A percentile compares a stretch with the other conserved stretches of the same genome.
phyloP scores from a whole-genome alignment of 345 rosid genomes.

The Arabis hirsuta region DNA sequence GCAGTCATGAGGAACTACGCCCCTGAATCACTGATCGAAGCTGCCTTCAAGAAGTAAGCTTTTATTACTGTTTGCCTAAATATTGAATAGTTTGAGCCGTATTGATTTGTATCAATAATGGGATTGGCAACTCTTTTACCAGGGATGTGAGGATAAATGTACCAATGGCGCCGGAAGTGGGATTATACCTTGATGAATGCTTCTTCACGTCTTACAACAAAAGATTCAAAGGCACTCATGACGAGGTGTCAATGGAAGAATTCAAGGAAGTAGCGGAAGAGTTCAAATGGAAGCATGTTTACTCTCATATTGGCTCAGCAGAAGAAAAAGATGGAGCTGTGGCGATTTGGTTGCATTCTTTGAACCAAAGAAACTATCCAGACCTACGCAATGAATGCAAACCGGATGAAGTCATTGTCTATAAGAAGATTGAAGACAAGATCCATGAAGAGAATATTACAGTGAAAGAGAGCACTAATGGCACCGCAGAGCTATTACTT shows the following conservation, averaged over 20 bases:
- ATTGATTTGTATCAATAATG: neutral
- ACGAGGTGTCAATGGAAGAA: slow-evolving; percentile 79
- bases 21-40: slow-evolving; percentile 63
- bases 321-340: slow-evolving; percentile 86
- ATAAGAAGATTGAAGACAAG: slow-evolving; percentile 39
- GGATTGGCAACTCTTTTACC: neutral
- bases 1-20: slow-evolving; percentile 87
- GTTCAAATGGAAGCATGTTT: slow-evolving; percentile 81
- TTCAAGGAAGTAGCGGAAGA: slow-evolving; percentile 73
- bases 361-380: slow-evolving; percentile 83
- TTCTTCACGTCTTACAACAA: slow-evolving; percentile 76
- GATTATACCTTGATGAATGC: slow-evolving; percentile 95
- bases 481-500: neutral
- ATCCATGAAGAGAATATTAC: slow-evolving; percentile 23
- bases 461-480: slow-evolving; percentile 26
- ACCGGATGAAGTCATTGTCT: slow-evolving; percentile 40
- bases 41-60: slow-evolving; percentile 73
- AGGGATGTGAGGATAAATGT: slow-evolving; percentile 76
- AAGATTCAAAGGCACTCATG: slow-evolving; percentile 85
- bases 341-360: slow-evolving; percentile 92
- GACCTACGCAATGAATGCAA: slow-evolving; percentile 50
- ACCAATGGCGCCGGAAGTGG: slow-evolving; percentile 98
- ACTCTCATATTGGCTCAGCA: slow-evolving; percentile 77
- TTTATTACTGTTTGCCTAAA: slow-evolving; percentile 8
- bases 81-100: neutral